These are phyloP conservation scores for Ophiostoma sp. DNA, from an alignment of 2,329 filamentous ascomycete genomes.

Conservation along the genomic window DNA sequence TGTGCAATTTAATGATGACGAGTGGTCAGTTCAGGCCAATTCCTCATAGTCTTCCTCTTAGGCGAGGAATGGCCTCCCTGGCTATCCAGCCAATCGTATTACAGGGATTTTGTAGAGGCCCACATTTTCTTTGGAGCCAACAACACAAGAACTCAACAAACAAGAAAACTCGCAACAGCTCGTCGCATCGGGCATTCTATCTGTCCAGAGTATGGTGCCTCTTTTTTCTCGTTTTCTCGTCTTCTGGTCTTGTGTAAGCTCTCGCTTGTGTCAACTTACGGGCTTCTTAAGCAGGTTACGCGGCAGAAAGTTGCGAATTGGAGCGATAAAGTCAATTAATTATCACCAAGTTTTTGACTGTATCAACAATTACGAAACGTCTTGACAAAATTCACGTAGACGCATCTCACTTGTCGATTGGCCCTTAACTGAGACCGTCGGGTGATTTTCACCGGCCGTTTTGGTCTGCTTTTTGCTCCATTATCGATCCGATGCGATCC, in stretches of 20 bases:
- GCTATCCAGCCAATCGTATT: slow-evolving; percentile 14
- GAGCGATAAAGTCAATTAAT: not conserved
- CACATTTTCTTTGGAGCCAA: slow-evolving; percentile 10
- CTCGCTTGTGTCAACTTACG: not conserved
- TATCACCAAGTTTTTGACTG: not conserved
- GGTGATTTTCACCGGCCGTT: slow-evolving; percentile 6
- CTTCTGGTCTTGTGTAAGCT: not conserved
- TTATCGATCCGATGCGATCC: not conserved
- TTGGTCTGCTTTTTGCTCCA: not conserved
- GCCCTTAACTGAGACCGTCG: not conserved
- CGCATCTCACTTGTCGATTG: not conserved
- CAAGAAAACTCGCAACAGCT: not conserved
- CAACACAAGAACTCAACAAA: not conserved
- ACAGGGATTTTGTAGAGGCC: not conserved
- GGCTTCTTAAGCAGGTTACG: not conserved
- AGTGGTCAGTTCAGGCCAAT: not conserved
- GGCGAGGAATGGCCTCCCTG: slow-evolving; percentile 12
- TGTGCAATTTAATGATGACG: not conserved
- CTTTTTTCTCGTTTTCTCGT: not conserved
- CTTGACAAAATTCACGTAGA: not conserved
- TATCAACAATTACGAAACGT: not conserved
- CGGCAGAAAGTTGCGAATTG: not conserved
- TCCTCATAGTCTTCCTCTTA: not conserved
- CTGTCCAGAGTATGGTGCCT: not conserved
- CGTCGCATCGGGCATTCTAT: not conserved